Base-by-base conservation (phyloP, 2,329 filamentous ascomycete genomes). In the Akanthomyces muscarius region DNA sequence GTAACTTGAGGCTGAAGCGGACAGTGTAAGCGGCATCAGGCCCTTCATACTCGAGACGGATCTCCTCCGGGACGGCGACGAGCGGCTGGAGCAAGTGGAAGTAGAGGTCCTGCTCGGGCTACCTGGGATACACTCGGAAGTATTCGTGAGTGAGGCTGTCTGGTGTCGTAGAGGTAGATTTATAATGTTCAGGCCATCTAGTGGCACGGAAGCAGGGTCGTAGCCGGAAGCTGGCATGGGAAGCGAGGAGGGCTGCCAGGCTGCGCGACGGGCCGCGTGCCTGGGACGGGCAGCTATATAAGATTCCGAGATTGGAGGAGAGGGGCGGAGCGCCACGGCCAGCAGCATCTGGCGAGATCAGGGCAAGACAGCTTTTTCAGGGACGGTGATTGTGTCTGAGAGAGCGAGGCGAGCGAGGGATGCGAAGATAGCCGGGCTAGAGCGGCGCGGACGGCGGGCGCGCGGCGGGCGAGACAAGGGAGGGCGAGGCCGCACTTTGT, bases 21-120 rank as follows among this genome's bases (percentile, higher is more conserved):
- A 73, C 16, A 78, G 67, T 54, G 74, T 69, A 63, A 78, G 71
- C 41, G 75, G 75, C 66, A 77, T 70, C 54, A 78, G 67, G 36
- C 67, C 72, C 61, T 71, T 78, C 76, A 77, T 78, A 63, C 72
- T 76, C 53, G 72, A 72, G 30, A 77, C 76, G 45, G 75, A 76
- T 59, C 73, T 71, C 66, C 71, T 68, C 64, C 69, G 71, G 45
- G 65, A 64, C 38, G 67, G 60, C 36, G 66, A 66, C 23, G 69
- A 66, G 51, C 42, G 30, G 33, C 51, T 38, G 33, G 51, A 56
- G 36, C 51, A 55, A 1, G 51, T 6, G n/a, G 51, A 55, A 21
- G 16, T 58, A 50, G 64, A 21, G 64, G 61, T 44, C 65, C 64
- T 68, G 52, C 64, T 63, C 30, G 66, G 62, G 47, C 51, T 53